Evolutionary conservation across 75 land plant species (phyloP).

Genomic region (Pinus taeda): DNA sequence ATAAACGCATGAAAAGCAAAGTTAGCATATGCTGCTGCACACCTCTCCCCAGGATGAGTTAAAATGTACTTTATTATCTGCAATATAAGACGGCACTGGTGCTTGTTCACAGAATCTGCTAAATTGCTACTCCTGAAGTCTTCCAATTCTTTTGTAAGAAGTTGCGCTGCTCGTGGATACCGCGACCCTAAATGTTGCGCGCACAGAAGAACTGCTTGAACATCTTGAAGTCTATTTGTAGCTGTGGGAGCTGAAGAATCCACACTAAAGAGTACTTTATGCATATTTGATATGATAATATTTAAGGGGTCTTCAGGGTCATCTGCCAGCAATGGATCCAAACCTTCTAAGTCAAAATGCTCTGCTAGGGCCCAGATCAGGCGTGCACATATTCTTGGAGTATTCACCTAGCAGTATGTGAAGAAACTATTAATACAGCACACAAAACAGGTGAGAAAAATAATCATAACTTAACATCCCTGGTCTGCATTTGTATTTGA

Average conservation of each 20-base stretch:
- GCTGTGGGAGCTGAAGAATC: slow-evolving; percentile 68
- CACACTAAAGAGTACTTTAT: slow-evolving; percentile 86
- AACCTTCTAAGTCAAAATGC: slow-evolving; percentile 92
- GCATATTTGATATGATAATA: slow-evolving; percentile 83
- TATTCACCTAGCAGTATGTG: slow-evolving; percentile 62
- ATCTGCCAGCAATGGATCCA: slow-evolving; percentile 97
- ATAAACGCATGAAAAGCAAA: background rate
- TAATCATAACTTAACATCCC: background rate
- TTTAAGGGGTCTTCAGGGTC: slow-evolving; percentile 98
- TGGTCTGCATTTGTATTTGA: slow-evolving; percentile 1
- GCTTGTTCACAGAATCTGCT: slow-evolving; percentile 97
- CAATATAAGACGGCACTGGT: slow-evolving; percentile 88
- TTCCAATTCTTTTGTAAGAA: slow-evolving; percentile 86
- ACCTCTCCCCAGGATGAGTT: slow-evolving; percentile 74
- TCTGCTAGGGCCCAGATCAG: slow-evolving; percentile 92
- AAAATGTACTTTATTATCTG: slow-evolving; percentile 78
- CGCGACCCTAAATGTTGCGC: slow-evolving; percentile 87
- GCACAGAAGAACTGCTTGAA: slow-evolving; percentile 90
- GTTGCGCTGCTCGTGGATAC: slow-evolving; percentile 81
- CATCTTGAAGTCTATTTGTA: slow-evolving; percentile 94
- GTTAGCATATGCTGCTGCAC: background rate
- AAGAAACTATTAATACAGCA: background rate
- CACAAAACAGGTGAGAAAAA: background rate
- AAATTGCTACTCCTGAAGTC: slow-evolving; percentile 72
- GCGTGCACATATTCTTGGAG: slow-evolving; percentile 87